Conservation (phyloP, 192 early-diverging fungal genomes). For the Backusella westeae region DNA sequence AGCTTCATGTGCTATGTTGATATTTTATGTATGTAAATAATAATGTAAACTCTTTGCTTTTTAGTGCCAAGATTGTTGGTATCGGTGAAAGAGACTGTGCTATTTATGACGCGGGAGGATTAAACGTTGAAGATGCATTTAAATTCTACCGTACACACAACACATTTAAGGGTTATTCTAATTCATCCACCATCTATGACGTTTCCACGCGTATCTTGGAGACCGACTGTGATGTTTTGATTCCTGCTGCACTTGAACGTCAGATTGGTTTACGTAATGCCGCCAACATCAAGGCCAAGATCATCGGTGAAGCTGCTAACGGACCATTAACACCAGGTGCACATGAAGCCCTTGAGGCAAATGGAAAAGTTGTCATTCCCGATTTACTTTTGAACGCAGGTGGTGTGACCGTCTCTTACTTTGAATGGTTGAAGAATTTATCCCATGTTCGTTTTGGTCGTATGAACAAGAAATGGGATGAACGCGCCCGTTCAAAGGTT, state of each 20-base stretch:
- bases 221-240: constrained; percentile 74
- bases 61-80: constrained; percentile 69
- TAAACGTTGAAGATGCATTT: constrained; percentile 65
- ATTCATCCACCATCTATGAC: constrained; percentile 58
- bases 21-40: background rate
- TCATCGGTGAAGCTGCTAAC: constrained; percentile 81
- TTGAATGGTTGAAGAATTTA: constrained; percentile 83
- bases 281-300: constrained; percentile 69
- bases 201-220: constrained; percentile 56
- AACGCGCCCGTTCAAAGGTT: constrained; percentile 69
- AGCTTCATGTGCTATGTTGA: background rate
- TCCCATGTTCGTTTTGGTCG: constrained; percentile 82
- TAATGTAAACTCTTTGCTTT: background rate
- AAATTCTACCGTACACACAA: constrained; percentile 59
- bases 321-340: constrained; percentile 77
- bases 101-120: constrained; percentile 57
- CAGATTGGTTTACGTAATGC: constrained; percentile 75
- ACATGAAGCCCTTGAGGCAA: constrained; percentile 59
- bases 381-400: constrained; percentile 79
- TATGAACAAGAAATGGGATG: constrained; percentile 84
- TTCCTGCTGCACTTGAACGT: constrained; percentile 79
- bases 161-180: constrained; percentile 63
- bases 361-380: constrained; percentile 65
- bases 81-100: constrained; percentile 71
- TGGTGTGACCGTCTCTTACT: constrained; percentile 80